Evolutionary conservation across 345 rosid genomes (phyloP).

Genomic region (Durio zibethinus): DNA sequence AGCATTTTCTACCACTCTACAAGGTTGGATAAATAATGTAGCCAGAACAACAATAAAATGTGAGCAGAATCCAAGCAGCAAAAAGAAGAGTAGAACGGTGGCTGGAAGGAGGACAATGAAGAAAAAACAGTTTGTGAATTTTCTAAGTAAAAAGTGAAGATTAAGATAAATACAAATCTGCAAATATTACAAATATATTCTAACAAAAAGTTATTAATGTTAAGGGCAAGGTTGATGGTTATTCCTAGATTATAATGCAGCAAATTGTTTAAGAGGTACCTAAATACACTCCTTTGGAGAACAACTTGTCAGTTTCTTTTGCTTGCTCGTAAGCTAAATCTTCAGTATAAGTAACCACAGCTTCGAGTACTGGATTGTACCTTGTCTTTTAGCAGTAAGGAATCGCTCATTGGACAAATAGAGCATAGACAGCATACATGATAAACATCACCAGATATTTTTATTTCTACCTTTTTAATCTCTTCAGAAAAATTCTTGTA

Average conservation of each 20-base stretch:
- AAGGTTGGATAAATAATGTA: not conserved
- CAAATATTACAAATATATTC: not conserved
- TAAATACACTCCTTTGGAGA: slow-evolving; percentile 70
- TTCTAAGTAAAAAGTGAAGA: not conserved
- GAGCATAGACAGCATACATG: not conserved
- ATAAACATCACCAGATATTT: slow-evolving; percentile 6
- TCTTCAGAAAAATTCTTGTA: slow-evolving; percentile 48
- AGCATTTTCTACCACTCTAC: not conserved
- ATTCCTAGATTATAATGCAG: not conserved
- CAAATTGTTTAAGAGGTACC: slow-evolving; percentile 34
- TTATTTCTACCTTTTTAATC: slow-evolving; percentile 55
- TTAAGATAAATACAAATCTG: not conserved
- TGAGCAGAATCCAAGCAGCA: no score
- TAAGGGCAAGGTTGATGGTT: not conserved
- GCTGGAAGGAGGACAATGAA: not conserved
- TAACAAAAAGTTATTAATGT: not conserved
- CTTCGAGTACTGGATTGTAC: slow-evolving; percentile 65
- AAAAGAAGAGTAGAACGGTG: no score
- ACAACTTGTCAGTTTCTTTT: slow-evolving; percentile 71
- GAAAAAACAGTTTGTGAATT: not conserved
- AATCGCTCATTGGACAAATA: slow-evolving; percentile 13
- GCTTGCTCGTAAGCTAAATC: slow-evolving; percentile 83
- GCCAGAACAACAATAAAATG: not conserved
- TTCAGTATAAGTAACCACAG: slow-evolving; percentile 74
- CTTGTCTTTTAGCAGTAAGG: slow-evolving; percentile 30